phyloP scores from a whole-genome alignment of 805 yeast genomes.

The Isabelozyma heimii region DNA sequence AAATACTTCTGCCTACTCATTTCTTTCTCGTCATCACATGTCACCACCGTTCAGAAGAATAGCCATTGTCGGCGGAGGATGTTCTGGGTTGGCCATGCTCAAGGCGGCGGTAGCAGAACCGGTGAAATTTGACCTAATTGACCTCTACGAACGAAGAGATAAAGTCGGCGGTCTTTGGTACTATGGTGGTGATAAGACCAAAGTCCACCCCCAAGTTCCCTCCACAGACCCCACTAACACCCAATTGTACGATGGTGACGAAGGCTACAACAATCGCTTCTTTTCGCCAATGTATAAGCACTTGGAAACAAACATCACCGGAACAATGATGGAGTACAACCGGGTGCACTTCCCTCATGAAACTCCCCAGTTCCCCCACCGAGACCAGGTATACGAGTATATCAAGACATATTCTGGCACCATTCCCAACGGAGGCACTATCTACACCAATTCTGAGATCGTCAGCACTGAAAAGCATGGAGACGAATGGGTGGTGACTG shows the following conservation, averaged over 20 bases:
- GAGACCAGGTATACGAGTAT: conserved; percentile 62
- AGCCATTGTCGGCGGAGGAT: conserved; percentile 79
- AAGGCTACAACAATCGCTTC: conserved; percentile 11
- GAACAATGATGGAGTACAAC: conserved; percentile 58
- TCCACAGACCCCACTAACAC: conserved; percentile 15
- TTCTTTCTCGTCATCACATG: background rate
- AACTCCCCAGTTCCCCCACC: conserved; percentile 53
- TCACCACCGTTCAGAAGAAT: conserved; percentile 24
- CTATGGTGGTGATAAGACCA: conserved; percentile 34
- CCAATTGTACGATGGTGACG: conserved; percentile 11
- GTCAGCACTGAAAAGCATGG: conserved; percentile 6
- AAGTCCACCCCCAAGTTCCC: conserved; percentile 15
- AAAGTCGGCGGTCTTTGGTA: conserved; percentile 84
- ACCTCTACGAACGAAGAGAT: conserved; percentile 57
- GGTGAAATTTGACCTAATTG: conserved; percentile 40
- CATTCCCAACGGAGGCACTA: conserved; percentile 8
- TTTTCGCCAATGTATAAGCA: conserved; percentile 57
- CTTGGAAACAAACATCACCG: conserved; percentile 69
- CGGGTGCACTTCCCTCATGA: conserved; percentile 13
- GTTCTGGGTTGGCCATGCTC: conserved; percentile 65
- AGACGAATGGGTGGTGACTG: conserved; percentile 11
- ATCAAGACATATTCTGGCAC: conserved; percentile 50
- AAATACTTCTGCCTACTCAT: background rate
- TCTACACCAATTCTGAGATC: conserved; percentile 13
- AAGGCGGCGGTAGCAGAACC: conserved; percentile 58